phyloP scores from a whole-genome alignment of 257 asterid species.

The Forsythia suspensa region DNA sequence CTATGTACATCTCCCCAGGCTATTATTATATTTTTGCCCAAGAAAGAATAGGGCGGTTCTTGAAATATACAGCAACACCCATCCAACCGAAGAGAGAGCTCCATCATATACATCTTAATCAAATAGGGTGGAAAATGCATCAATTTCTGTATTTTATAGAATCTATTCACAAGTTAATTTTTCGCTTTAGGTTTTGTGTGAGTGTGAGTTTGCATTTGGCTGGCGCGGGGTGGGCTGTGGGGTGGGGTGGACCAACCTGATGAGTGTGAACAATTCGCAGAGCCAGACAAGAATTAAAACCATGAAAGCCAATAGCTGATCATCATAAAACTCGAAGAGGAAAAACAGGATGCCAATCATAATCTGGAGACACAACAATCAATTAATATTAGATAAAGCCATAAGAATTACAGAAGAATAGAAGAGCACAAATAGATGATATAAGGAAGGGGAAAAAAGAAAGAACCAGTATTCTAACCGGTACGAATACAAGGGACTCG shows the following conservation, averaged over 20 bases:
- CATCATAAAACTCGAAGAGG: conserved; percentile 97
- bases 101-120: not conserved
- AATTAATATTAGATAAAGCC: conserved; percentile 20
- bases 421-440: not conserved
- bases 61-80: not conserved
- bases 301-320: conserved; percentile 97
- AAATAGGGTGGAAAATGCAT: not conserved
- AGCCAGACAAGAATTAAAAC: conserved; percentile 98
- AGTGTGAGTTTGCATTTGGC: not conserved
- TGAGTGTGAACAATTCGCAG: conserved; percentile 92
- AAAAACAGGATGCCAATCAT: conserved; percentile 98
- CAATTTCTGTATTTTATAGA: not conserved
- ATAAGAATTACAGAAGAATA: conserved; percentile 10
- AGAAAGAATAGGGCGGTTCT: not conserved
- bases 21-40: not conserved
- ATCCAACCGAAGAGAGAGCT: not conserved
- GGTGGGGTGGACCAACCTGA: conserved; percentile 56
- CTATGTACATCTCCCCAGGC: not conserved
- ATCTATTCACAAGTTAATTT: not conserved
- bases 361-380: conserved; percentile 57
- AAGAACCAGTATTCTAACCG: conserved; percentile 55
- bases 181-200: not conserved
- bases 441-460: conserved; percentile 1
- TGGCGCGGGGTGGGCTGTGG: not conserved
- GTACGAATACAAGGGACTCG: conserved; percentile 97